Base-by-base conservation (phyloP, 2,329 filamentous ascomycete genomes). In the Macroventuria anomochaeta region DNA sequence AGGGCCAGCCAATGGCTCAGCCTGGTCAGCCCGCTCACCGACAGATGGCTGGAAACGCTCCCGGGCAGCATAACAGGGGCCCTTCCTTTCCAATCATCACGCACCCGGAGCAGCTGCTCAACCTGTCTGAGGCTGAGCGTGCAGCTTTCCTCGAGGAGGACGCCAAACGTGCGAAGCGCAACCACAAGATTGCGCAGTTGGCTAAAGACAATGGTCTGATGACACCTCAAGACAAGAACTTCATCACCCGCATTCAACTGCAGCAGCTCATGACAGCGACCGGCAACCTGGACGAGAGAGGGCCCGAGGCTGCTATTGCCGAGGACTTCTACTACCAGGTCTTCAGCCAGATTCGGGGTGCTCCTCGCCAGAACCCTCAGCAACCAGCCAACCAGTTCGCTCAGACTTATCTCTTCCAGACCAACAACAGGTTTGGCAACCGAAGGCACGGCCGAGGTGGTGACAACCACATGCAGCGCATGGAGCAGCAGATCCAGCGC, bases 241-340 rank as follows among this genome's bases (percentile, higher is more conserved):
- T 97, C 76, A 96, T 99, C 63, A 97, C 95, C 5, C 88, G 95
- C 15, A 99, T 99, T 61, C 95, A 99, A 74, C 83, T 99, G 46
- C 95, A 99, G 77, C 95, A 99, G 73, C 84, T 99, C 29, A 91
- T 99, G 47, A 88, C 93, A 10, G 93, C 95, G 7, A 96, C 92
- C 20, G 93, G 93, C 8, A 95, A 92, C 67, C 84, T 92, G 3
- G 88, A 88, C 46, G 92, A 96, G 58, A 84, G 88, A 38, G 89
- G 88, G 38, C 85, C 87, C 0, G 93, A 97, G 70, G 86, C 91
- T 29, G 87, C 90, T 6, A 82, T 97, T 31, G 84, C 87, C 1
- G 95, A 99, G 67, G 95, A 99, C 73, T 99, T 99, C 72, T 99
- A 99, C 76, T 99, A 97, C 69, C 95, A 99, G 72, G 95, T 99